Evolutionary conservation across 1,284 basidiomycete species (phyloP).

Genomic region (Naganishia liquefaciens): DNA sequence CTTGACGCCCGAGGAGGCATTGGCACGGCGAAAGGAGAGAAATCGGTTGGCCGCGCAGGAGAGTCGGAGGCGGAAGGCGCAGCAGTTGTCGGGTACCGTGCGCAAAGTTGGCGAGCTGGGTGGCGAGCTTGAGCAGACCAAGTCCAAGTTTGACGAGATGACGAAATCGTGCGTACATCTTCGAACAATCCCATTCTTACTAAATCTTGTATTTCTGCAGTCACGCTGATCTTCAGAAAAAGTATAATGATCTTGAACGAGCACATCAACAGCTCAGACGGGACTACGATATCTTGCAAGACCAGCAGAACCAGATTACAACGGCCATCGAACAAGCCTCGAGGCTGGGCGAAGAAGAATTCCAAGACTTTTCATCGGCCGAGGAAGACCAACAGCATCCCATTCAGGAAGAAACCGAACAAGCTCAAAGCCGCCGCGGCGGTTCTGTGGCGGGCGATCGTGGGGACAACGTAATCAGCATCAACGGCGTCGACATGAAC

Average conservation of each 20-base stretch:
- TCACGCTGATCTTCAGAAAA: conserved; percentile 19
- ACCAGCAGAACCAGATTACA: conserved; percentile 21
- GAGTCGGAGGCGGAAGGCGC: conserved; percentile 29
- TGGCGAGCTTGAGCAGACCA: conserved; percentile 18
- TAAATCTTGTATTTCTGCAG: neutral
- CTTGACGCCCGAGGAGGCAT: conserved; percentile 27
- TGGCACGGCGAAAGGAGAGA: conserved; percentile 31
- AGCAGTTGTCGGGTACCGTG: conserved; percentile 22
- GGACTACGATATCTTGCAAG: conserved; percentile 20
- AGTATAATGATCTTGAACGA: conserved; percentile 20
- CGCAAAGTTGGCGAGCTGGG: conserved; percentile 23
- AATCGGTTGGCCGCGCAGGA: conserved; percentile 29
- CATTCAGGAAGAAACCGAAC: neutral
- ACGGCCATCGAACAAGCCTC: conserved; percentile 21
- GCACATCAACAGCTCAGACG: conserved; percentile 14
- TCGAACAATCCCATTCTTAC: neutral
- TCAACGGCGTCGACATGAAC: conserved; percentile 28
- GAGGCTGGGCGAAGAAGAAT: conserved; percentile 7
- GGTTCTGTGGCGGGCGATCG: conserved; percentile 21
- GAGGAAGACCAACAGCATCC: conserved; percentile 6
- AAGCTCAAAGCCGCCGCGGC: neutral
- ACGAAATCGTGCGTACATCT: conserved; percentile 18
- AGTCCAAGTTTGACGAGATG: conserved; percentile 25
- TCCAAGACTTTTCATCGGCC: conserved; percentile 4
- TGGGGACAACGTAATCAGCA: conserved; percentile 27